A percentile compares a stretch with the other conserved stretches of the same genome.
These are phyloP conservation scores for Fusarium heterosporum DNA, from an alignment of 2,329 filamentous ascomycete genomes.

Conservation along the genomic window DNA sequence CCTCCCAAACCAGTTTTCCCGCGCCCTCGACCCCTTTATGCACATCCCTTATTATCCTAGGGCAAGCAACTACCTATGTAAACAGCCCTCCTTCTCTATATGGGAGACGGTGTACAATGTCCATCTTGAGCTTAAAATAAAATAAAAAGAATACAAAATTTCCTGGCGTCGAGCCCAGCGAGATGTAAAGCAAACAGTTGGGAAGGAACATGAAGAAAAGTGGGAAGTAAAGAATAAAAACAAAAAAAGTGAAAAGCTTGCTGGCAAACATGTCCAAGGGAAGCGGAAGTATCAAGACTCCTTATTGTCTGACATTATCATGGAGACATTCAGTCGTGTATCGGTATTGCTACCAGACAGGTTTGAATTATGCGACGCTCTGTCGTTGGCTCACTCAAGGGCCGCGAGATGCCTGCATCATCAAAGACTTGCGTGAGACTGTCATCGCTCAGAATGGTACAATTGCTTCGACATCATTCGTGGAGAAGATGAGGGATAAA, in stretches of 20 bases:
- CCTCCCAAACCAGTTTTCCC: slow-evolving; percentile 31
- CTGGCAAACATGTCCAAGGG: slow-evolving; percentile 36
- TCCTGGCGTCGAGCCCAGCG: slow-evolving; percentile 39
- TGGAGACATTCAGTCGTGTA: slow-evolving; percentile 32
- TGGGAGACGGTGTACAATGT: slow-evolving; percentile 11
- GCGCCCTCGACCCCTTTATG: slow-evolving; percentile 32
- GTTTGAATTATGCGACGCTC: slow-evolving; percentile 23
- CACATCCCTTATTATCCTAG: slow-evolving; percentile 38
- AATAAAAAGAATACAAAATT: slow-evolving; percentile 24
- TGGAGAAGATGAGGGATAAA: slow-evolving; percentile 14
- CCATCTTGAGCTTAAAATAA: slow-evolving; percentile 8
- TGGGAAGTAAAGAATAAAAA: not conserved
- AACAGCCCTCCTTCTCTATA: slow-evolving; percentile 22
- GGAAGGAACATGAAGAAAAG: slow-evolving; percentile 19
- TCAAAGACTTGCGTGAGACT: slow-evolving; percentile 46
- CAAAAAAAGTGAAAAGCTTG: slow-evolving; percentile 5
- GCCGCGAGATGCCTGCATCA: slow-evolving; percentile 48
- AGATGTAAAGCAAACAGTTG: slow-evolving; percentile 34
- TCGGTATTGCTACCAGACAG: slow-evolving; percentile 28
- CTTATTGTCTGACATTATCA: slow-evolving; percentile 17
- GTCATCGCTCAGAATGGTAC: slow-evolving; percentile 42
- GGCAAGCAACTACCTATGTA: slow-evolving; percentile 23
- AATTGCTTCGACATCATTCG: slow-evolving; percentile 40
- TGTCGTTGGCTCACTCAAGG: slow-evolving; percentile 43
- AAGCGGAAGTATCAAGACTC: slow-evolving; percentile 27